These are phyloP conservation scores for Vitis rupestris DNA, from an alignment of 164 flowering plant genomes.

Conservation along the genomic window DNA sequence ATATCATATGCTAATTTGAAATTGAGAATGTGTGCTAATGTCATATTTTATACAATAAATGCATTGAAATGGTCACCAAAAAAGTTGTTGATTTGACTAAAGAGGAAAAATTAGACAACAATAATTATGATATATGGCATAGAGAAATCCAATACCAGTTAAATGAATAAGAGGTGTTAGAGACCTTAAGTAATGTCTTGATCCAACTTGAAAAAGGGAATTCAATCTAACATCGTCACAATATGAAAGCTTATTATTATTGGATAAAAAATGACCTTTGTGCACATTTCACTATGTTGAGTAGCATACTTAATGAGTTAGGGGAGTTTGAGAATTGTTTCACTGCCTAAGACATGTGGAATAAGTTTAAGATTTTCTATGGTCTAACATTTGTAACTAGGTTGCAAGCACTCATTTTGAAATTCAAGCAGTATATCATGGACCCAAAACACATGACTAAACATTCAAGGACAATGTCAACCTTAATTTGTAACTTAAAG, in stretches of 20 bases:
- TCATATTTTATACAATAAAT: too few relatives aligned
- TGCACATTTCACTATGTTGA: too few relatives aligned
- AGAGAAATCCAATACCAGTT: not conserved
- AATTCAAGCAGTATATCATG: not conserved
- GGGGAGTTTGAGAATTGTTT: not conserved
- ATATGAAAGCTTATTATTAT: too few relatives aligned
- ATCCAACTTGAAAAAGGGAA: not conserved
- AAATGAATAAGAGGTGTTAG: not conserved
- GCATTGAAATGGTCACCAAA: too few relatives aligned
- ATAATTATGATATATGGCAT: not conserved
- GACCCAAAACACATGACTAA: slow-evolving; percentile 1
- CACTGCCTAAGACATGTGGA: not conserved
- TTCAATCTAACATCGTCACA: not conserved
- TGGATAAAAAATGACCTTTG: too few relatives aligned
- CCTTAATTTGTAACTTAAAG: not conserved
- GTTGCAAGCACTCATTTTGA: not conserved
- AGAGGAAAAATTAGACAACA: too few relatives aligned
- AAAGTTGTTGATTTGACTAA: too few relatives aligned
- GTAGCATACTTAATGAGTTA: not conserved
- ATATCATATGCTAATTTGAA: too few relatives aligned
- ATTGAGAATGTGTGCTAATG: too few relatives aligned
- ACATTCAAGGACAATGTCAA: not conserved
- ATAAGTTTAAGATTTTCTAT: not conserved
- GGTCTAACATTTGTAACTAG: not conserved
- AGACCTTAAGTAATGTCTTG: not conserved